These are phyloP conservation scores for Cadophora gregata DNA, from an alignment of 2,329 filamentous ascomycete species.

Conservation along the genomic window DNA sequence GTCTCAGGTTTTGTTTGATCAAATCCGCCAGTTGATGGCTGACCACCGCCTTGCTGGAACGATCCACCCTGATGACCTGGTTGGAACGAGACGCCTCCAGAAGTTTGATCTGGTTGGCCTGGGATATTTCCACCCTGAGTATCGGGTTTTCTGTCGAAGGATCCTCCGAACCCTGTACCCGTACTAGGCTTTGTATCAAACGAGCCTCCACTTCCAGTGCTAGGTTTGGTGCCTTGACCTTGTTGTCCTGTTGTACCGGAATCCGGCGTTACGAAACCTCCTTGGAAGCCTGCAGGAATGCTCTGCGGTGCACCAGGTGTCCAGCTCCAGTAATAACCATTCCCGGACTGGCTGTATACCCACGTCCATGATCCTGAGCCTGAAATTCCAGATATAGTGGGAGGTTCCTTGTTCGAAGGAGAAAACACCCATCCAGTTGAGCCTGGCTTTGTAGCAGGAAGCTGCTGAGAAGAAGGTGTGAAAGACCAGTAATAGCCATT, in stretches of 20 bases:
- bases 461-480: conserved; percentile 7
- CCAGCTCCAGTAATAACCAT: conserved; percentile 14
- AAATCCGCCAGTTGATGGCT: not conserved
- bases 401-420: not conserved
- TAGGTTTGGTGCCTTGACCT: not conserved
- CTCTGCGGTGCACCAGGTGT: not conserved
- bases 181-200: not conserved
- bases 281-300: not conserved
- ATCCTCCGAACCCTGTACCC: not conserved
- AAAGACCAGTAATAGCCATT: conserved; percentile 11
- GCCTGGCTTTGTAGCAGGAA: not conserved
- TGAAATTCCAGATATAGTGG: not conserved
- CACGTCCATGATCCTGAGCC: not conserved
- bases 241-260: not conserved
- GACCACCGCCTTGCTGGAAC: not conserved
- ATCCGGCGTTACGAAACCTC: not conserved
- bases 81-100: not conserved
- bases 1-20: not conserved
- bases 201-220: not conserved
- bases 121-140: not conserved
- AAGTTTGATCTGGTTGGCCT: not conserved
- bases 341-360: not conserved
- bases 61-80: not conserved
- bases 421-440: conserved; percentile 8
- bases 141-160: not conserved